These are phyloP conservation scores for Beauveria caledonica DNA, from an alignment of 2,329 filamentous ascomycete genomes.

Conservation along the genomic window DNA sequence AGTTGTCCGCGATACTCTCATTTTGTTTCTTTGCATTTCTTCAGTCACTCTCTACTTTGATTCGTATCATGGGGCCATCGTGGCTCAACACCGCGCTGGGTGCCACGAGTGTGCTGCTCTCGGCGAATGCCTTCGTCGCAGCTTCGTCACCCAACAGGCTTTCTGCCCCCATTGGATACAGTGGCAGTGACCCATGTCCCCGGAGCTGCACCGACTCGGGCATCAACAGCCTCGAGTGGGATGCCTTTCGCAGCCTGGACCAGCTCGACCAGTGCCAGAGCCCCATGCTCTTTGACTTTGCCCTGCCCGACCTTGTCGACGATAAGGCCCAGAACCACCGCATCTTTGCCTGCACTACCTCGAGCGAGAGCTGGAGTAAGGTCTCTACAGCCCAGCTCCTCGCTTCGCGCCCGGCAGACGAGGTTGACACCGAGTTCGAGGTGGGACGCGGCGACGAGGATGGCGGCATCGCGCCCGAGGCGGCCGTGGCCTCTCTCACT, in stretches of 20 bases:
- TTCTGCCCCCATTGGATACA: neutral
- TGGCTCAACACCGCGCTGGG: constrained; percentile 1
- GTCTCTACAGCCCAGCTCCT: neutral
- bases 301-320: neutral
- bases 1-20: neutral
- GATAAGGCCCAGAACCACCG: neutral
- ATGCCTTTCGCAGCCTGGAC: constrained; percentile 1
- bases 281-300: constrained; percentile 3
- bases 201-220: neutral
- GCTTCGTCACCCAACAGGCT: neutral
- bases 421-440: neutral
- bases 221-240: neutral
- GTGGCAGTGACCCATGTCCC: neutral
- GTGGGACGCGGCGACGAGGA: neutral
- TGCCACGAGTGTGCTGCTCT: neutral
- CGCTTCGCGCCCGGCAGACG: neutral
- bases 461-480: neutral
- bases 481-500: neutral
- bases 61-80: neutral
- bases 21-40: neutral
- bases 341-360: constrained; percentile 4
- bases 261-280: neutral
- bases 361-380: neutral
- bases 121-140: neutral
- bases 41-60: neutral